These are phyloP conservation scores for Primulina tabacum DNA, from an alignment of 257 asterid genomes.

Conservation along the genomic window DNA sequence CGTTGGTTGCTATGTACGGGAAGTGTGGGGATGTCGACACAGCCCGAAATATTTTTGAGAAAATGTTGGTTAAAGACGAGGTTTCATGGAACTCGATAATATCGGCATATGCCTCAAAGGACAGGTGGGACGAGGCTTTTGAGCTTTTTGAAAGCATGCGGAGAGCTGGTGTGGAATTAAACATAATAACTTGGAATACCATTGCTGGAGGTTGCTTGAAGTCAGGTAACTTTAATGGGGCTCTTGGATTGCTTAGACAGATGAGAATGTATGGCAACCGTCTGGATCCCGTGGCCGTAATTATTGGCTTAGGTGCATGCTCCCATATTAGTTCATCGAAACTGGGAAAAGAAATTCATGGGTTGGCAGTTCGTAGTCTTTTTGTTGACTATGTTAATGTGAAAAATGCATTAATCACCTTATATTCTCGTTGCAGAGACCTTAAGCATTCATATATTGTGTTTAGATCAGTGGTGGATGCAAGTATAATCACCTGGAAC, in stretches of 20 bases:
- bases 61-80: conserved; percentile 58
- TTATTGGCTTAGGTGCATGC: conserved; percentile 73
- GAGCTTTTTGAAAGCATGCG: conserved; percentile 64
- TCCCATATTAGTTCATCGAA: conserved; percentile 55
- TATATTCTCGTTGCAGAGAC: conserved; percentile 76
- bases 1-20: conserved; percentile 81
- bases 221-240: conserved; percentile 47
- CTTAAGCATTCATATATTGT: conserved; percentile 52
- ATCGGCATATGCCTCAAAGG: conserved; percentile 63
- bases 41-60: conserved; percentile 60
- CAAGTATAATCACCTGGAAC: conserved; percentile 65
- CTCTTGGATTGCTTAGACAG: conserved; percentile 60
- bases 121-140: conserved; percentile 70
- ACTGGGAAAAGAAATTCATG: conserved; percentile 73
- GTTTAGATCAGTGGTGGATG: conserved; percentile 47
- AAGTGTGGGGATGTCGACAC: conserved; percentile 67
- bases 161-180: conserved; percentile 36
- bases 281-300: conserved; percentile 71
- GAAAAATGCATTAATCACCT: conserved; percentile 57
- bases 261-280: conserved; percentile 37
- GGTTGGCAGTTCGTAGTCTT: conserved; percentile 59
- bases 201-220: conserved; percentile 69
- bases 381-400: conserved; percentile 46
- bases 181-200: conserved; percentile 68
- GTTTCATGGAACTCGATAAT: conserved; percentile 86